Percentiles rank a stretch among this genome's conserved stretches.
These are phyloP conservation scores for Drechslerella dactyloides DNA, from an alignment of 2,329 filamentous ascomycete species.

Conservation along the genomic window DNA sequence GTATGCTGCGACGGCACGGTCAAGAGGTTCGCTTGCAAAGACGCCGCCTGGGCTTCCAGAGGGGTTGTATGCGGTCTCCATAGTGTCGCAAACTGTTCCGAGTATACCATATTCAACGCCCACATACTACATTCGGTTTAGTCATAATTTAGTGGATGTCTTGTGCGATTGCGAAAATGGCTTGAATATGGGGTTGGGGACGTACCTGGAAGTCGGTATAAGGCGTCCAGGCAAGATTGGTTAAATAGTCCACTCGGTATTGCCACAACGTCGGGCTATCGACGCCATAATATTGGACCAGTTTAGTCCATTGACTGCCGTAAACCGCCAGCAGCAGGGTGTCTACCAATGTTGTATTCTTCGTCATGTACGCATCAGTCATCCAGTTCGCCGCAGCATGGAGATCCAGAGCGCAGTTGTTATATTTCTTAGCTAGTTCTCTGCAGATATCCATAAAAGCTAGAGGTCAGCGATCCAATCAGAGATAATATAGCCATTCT, in stretches of 20 bases:
- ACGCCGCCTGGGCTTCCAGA: slow-evolving; percentile 52
- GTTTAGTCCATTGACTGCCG: slow-evolving; percentile 10
- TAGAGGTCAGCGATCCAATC: not conserved
- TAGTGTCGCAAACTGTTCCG: slow-evolving; percentile 58
- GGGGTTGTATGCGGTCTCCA: slow-evolving; percentile 56
- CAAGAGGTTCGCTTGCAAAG: slow-evolving; percentile 27
- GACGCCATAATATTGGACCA: slow-evolving; percentile 5
- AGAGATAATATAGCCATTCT: too few species aligned
- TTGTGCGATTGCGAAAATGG: too few species aligned
- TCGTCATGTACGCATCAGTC: slow-evolving; percentile 46
- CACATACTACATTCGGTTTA: slow-evolving; percentile 55
- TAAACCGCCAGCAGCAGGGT: slow-evolving; percentile 55
- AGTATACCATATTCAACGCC: slow-evolving; percentile 58
- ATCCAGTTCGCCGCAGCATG: slow-evolving; percentile 42
- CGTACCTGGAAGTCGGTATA: slow-evolving; percentile 56
- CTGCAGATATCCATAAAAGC: slow-evolving; percentile 2
- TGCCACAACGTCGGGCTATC: slow-evolving; percentile 14
- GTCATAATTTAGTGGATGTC: too few species aligned
- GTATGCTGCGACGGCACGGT: slow-evolving; percentile 18
- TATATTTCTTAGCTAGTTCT: slow-evolving; percentile 1
- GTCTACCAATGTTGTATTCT: slow-evolving; percentile 56
- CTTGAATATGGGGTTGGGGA: slow-evolving; percentile 54
- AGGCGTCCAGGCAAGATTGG: slow-evolving; percentile 49
- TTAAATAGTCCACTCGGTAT: slow-evolving; percentile 20
- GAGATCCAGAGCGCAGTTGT: slow-evolving; percentile 51